phyloP scores from a whole-genome alignment of 768 basidiomycete species.

The Mycena kentingensis region DNA sequence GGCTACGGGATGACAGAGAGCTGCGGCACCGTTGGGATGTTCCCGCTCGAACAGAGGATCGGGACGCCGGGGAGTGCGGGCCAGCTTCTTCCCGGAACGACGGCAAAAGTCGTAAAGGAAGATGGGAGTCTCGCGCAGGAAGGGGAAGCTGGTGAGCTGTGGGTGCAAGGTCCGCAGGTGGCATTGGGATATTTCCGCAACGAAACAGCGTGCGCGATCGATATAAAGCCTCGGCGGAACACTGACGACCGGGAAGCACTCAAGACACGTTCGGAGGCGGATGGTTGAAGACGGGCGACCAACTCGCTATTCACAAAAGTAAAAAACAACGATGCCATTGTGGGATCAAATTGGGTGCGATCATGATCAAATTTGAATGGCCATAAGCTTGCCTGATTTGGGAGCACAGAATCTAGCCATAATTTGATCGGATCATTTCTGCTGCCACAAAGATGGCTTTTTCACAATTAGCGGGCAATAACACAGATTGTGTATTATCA shows the following conservation, averaged over 20 bases:
- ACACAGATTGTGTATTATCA: no score
- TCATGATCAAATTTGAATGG: no score
- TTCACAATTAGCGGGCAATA: no score
- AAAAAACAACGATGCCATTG: no score
- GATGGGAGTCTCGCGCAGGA: slow-evolving; percentile 21
- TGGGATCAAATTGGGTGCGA: no score
- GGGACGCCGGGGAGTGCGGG: slow-evolving; percentile 34
- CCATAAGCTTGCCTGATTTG: no score
- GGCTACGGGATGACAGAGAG: slow-evolving; percentile 45
- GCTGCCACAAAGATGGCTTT: no score
- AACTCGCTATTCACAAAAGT: no score
- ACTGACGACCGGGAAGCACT: slow-evolving; percentile 35
- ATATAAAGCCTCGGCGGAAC: neutral
- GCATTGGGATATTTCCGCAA: slow-evolving; percentile 23
- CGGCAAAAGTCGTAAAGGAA: slow-evolving; percentile 19
- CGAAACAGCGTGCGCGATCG: slow-evolving; percentile 19
- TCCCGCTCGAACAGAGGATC: slow-evolving; percentile 29
- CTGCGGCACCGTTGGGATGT: slow-evolving; percentile 34
- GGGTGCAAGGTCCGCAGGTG: slow-evolving; percentile 30
- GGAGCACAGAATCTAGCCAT: no score
- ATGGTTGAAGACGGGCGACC: slow-evolving; percentile 47
- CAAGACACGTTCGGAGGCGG: no score
- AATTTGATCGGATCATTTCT: no score
- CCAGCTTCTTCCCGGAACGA: slow-evolving; percentile 15
- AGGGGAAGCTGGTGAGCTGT: slow-evolving; percentile 17